Evolutionary conservation across 192 early-diverging fungal species (phyloP).

Genomic region (Coemansia sp.): DNA sequence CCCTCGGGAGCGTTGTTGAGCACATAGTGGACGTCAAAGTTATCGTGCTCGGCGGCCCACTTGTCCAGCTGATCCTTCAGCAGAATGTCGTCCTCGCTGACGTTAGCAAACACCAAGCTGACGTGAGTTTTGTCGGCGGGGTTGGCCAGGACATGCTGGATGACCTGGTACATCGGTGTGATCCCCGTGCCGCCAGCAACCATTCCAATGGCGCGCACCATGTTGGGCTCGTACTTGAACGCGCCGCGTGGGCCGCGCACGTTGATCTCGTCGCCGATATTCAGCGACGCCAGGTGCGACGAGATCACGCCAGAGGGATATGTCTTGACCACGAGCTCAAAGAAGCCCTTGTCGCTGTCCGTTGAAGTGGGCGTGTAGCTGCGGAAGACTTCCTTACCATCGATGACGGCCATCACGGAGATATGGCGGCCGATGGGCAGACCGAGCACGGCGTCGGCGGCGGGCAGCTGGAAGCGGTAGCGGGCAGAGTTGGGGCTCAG

Average conservation of each 20-base stretch:
- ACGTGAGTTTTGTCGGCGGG: slow-evolving; percentile 84
- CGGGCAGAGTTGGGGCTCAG: slow-evolving; percentile 85
- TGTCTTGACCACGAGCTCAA: slow-evolving; percentile 91
- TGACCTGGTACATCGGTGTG: slow-evolving; percentile 94
- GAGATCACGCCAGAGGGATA: slow-evolving; percentile 83
- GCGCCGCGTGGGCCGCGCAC: slow-evolving; percentile 89
- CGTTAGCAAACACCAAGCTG: slow-evolving; percentile 91
- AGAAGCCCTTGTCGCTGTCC: slow-evolving; percentile 81
- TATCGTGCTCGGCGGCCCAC: slow-evolving; percentile 67
- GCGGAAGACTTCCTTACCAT: slow-evolving; percentile 78
- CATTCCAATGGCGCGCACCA: slow-evolving; percentile 80
- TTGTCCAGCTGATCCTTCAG: slow-evolving; percentile 78
- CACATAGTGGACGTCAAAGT: slow-evolving; percentile 78
- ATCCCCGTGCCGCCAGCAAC: slow-evolving; percentile 95
- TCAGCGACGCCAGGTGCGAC: slow-evolving; percentile 64
- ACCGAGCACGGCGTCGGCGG: slow-evolving; percentile 66
- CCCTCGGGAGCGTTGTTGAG: slow-evolving; percentile 75
- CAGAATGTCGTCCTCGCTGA: slow-evolving; percentile 84
- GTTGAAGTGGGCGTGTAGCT: slow-evolving; percentile 90
- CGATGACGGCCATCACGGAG: slow-evolving; percentile 77
- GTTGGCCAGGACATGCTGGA: slow-evolving; percentile 80
- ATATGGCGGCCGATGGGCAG: slow-evolving; percentile 95
- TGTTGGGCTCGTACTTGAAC: slow-evolving; percentile 82
- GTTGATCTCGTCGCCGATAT: slow-evolving; percentile 69
- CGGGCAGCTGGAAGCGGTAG: slow-evolving; percentile 82